phyloP scores from a whole-genome alignment of 768 basidiomycete species.

The Trametes gibbosa region DNA sequence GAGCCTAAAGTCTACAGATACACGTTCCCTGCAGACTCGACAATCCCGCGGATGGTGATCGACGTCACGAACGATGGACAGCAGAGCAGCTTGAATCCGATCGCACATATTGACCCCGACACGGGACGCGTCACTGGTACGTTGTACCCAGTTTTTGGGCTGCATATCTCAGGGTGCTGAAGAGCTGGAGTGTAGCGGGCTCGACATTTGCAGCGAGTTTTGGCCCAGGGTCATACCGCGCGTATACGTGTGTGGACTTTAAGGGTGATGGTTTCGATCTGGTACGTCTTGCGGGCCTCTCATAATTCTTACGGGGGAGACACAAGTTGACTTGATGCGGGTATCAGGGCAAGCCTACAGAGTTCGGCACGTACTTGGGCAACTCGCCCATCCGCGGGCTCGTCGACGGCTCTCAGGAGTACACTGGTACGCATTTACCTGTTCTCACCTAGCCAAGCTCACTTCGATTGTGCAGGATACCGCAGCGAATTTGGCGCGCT shows the following conservation, averaged over 20 bases:
- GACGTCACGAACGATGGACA: slow-evolving; percentile 66
- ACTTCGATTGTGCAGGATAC: slow-evolving; percentile 36
- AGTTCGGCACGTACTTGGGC: slow-evolving; percentile 55
- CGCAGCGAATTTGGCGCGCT: slow-evolving; percentile 51
- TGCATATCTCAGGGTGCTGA: background rate
- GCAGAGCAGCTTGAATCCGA: slow-evolving; percentile 46
- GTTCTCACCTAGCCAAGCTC: too few species aligned
- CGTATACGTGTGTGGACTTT: slow-evolving; percentile 62
- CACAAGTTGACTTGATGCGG: background rate
- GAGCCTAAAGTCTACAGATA: slow-evolving; percentile 17
- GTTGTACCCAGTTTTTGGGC: background rate
- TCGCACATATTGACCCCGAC: slow-evolving; percentile 45
- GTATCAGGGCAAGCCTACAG: slow-evolving; percentile 37
- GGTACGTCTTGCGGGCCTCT: slow-evolving; percentile 3
- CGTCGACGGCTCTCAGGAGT: slow-evolving; percentile 46
- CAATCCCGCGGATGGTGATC: slow-evolving; percentile 49
- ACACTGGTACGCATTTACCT: slow-evolving; percentile 37
- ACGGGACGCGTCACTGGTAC: slow-evolving; percentile 50
- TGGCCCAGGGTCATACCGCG: slow-evolving; percentile 55
- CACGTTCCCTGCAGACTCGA: slow-evolving; percentile 28
- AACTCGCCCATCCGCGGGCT: slow-evolving; percentile 48
- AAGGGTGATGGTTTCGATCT: slow-evolving; percentile 43
- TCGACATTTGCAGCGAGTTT: slow-evolving; percentile 53
- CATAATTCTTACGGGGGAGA: background rate
- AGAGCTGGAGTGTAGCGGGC: slow-evolving; percentile 28